Evolutionary conservation across 176 grass and related monocot species (phyloP), one percentile per base, ranked within the genome.

Genomic region (Metroxylon sagu): DNA sequence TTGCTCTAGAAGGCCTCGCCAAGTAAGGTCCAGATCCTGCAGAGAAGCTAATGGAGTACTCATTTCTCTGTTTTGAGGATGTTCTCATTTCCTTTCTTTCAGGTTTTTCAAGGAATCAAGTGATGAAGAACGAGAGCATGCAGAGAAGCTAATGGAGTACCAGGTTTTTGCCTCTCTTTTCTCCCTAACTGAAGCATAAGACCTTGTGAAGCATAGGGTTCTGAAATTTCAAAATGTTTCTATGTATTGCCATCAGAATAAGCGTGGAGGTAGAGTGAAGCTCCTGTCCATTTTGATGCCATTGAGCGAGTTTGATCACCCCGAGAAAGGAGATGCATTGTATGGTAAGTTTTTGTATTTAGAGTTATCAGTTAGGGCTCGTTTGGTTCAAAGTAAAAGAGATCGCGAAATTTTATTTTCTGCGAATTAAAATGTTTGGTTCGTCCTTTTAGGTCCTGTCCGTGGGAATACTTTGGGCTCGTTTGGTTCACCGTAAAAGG

Each of bases 231-330:
- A 8, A 56, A 65, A 28, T 25, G 3, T 26, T n/a, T 16, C 10
- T 10, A 14, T 15, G 10, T 72, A 48, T 58, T 63, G 48, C 21
- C 57, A 19, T 43, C 57, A 82, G 79, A 82, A 82, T 64, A 82
- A 76, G 54, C 66, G 72, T 18, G 79, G 79, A 66, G 79, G 79
- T 16, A 82, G 66, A 82, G 79, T 82, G 66, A 82, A 76, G 29
- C 57, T 82, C 49, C 79, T 76, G 59, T 65, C 60, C 5, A 76
- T 82, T 69, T 70, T 71, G 26, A 71, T 66, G 72, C 79, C 79
- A 21, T 18, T 76, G 16, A 67, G 39, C 30, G 72, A 82, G 69
- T 82, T 76, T 48, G 54, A 82, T 66, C 72, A 82, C 64, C 7
- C 60, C 26, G 72, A 82, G 18, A 76, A 82, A 65, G 79, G 79